Conservation (phyloP, 371 early-diverging fungal genomes). For the Dichotomocladium elegans region DNA sequence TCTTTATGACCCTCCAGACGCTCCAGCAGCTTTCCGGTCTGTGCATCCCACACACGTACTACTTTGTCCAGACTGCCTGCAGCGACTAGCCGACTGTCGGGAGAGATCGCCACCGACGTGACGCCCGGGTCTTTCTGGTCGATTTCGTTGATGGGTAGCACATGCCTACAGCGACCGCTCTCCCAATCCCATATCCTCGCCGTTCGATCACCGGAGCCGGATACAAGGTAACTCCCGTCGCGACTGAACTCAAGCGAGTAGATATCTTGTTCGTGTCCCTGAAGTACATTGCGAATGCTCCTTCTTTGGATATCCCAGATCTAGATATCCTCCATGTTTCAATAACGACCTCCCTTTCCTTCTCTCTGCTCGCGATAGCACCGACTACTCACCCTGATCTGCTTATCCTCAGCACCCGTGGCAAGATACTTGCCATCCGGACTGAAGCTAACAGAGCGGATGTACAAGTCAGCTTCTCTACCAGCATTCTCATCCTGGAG, state of each 20-base stretch:
- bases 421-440: constrained; percentile 90
- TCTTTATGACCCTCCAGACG: constrained; percentile 93
- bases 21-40: constrained; percentile 77
- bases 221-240: constrained; percentile 86
- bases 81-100: constrained; percentile 71
- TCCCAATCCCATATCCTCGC: constrained; percentile 86
- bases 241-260: constrained; percentile 93
- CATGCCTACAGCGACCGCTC: constrained; percentile 63
- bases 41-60: constrained; percentile 88
- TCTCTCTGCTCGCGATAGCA: background rate
- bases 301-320: constrained; percentile 76
- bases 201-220: constrained; percentile 93
- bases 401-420: constrained; percentile 96
- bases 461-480: constrained; percentile 75
- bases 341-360: background rate
- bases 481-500: constrained; percentile 70
- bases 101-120: constrained; percentile 88
- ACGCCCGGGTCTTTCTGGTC: constrained; percentile 89
- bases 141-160: constrained; percentile 73
- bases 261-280: constrained; percentile 95
- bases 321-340: constrained; percentile 17
- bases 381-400: constrained; percentile 68
- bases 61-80: constrained; percentile 89
- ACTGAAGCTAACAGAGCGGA: constrained; percentile 94
- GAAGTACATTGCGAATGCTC: constrained; percentile 60